phyloP scores from a whole-genome alignment of 495 filamentous ascomycete species.

The Penicillium nucicola region DNA sequence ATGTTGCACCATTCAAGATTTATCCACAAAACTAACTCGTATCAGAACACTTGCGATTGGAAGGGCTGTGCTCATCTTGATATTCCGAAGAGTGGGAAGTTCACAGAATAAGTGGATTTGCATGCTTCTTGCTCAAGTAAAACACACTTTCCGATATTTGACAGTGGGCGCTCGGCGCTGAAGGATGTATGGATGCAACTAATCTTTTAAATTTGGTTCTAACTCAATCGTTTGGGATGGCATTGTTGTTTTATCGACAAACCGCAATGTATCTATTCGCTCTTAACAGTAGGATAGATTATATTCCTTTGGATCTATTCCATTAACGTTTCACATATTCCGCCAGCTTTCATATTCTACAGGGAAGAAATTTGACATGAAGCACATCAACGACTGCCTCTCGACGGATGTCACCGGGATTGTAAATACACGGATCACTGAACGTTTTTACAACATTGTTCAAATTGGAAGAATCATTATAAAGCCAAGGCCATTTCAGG shows the following conservation, averaged over 20 bases:
- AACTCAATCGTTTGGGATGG: background rate
- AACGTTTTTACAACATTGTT: too few relatives aligned
- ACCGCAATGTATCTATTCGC: background rate
- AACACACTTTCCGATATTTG: too few relatives aligned
- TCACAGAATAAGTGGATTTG: background rate
- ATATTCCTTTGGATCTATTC: background rate
- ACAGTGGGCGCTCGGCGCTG: too few relatives aligned
- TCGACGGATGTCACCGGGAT: too few relatives aligned
- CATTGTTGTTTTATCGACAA: background rate
- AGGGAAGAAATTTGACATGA: too few relatives aligned
- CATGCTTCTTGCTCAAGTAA: background rate
- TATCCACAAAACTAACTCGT: background rate
- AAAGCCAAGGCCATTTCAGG: too few relatives aligned
- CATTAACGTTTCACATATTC: too few relatives aligned
- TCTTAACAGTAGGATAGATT: background rate
- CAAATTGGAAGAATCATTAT: too few relatives aligned
- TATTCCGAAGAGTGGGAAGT: constrained; percentile 16
- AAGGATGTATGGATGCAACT: too few relatives aligned
- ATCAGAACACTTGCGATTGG: constrained; percentile 24
- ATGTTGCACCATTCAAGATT: background rate
- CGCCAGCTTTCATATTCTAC: too few relatives aligned
- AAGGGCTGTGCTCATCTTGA: constrained; percentile 19
- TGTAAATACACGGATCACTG: too few relatives aligned
- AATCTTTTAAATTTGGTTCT: background rate
- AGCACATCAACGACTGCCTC: too few relatives aligned